These are phyloP conservation scores for Suillus hirtellus DNA, from an alignment of 768 basidiomycete genomes.

Conservation along the genomic window DNA sequence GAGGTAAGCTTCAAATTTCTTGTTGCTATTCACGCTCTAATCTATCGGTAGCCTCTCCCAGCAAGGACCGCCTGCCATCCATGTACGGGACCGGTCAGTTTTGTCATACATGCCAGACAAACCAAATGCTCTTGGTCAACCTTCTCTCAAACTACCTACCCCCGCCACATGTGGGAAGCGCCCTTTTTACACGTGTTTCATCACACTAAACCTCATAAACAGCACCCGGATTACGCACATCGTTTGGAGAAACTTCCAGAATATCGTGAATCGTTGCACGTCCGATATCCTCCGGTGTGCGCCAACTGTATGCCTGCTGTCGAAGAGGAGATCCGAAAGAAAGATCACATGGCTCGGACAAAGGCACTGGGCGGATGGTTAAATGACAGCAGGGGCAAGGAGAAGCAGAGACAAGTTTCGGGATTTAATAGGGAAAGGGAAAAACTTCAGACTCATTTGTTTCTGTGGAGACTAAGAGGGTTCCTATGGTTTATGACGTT, in stretches of 20 bases:
- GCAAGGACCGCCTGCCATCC: constrained; percentile 67
- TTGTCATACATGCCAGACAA: constrained; percentile 89
- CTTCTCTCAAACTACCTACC: constrained; percentile 90
- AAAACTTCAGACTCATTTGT: constrained; percentile 48
- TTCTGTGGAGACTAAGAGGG: constrained; percentile 72
- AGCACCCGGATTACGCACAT: constrained; percentile 73
- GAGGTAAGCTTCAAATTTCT: constrained; percentile 48
- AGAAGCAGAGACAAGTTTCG: constrained; percentile 50
- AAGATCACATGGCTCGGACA: constrained; percentile 80
- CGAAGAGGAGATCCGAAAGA: constrained; percentile 75
- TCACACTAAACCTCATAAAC: constrained; percentile 13
- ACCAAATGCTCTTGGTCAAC: constrained; percentile 85
- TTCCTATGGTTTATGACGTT: constrained; percentile 60
- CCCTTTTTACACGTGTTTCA: constrained; percentile 11
- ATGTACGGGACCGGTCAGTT: constrained; percentile 61
- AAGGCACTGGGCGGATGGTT: constrained; percentile 74
- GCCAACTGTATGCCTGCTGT: constrained; percentile 71
- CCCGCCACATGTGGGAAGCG: constrained; percentile 59
- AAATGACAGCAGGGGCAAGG: constrained; percentile 65
- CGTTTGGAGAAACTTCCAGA: constrained; percentile 65
- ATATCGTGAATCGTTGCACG: constrained; percentile 73
- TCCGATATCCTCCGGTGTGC: constrained; percentile 89
- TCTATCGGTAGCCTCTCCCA: constrained; percentile 54
- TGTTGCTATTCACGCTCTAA: constrained; percentile 1
- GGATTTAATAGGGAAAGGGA: constrained; percentile 42